Evolutionary conservation across 495 filamentous ascomycete genomes (phyloP), one percentile per base, ranked within the genome.

Genomic region (Mycothermus thermophilus): DNA sequence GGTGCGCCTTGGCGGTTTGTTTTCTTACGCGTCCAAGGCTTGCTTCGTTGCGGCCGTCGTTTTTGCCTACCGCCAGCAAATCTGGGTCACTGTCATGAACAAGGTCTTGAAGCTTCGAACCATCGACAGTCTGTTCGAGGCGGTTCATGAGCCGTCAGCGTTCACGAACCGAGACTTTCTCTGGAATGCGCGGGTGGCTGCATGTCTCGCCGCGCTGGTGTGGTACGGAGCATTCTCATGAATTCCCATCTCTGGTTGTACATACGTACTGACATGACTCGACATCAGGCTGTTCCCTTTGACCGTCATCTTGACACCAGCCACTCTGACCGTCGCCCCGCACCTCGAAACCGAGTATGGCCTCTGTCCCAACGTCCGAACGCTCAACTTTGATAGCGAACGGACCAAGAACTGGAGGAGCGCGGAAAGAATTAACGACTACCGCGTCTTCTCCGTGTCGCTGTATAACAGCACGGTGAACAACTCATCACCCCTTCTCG

Each of bases 71-170:
- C 35, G 38, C 9, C 50, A 54, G 40, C 50, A 50, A 34, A 41
- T 46, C 14, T 54, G 50, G 50, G 41, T 42, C 3, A 54, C 50
- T 1, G 47, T 46, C 19, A 45, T 36, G 34, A 37, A 32, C 25
- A 48, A 48, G 26, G 37, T 26, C 2, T 24, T 54, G 20, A 36
- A 32, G 21, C 40, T 54, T 6, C 34, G 33, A 24, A 46, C 53
- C 33, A 46, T 60, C 15, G 55, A 59, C 37, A 49, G 51, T 18
- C 27, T 60, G 12, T 59, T 59, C 30, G 43, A 54, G 3, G 52
- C 51, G 3, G 42, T 47, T 0, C 44, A 55, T 10, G 58, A 61
- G 28, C 28, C 52, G 18, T 38, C 38, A 17, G 47, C 51, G 10
- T 11, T 61, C 34, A 30, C 41, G 18, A 61, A 55, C 27, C 32